Base-by-base conservation (phyloP, 345 rosid species). In the Iberis pinnata region DNA sequence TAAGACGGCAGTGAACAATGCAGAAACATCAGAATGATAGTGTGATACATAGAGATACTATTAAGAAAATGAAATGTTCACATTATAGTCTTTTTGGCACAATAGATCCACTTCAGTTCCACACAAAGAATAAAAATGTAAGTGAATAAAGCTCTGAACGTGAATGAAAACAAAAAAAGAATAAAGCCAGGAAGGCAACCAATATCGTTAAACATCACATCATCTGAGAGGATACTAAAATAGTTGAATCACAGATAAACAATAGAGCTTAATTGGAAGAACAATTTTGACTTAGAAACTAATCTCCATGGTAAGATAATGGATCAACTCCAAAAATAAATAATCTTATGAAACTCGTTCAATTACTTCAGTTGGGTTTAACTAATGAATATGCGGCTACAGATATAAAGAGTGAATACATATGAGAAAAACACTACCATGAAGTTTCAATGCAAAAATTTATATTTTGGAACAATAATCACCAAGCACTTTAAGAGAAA, bases 221-320 rank as follows among this genome's bases (percentile, higher is more conserved):
- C 27, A 65, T 14, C 18, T 20, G 49, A 42, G 18, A 56, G 3
- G 18, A 25, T 12, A 29, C 32, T 41, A 22, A 37, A 27, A 16
- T 16, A 43, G 36, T 44, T 37, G 36, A 58, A 27, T 25, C 10
- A 8, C 5, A 11, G 35, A 22, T 46, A 26, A 9, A 18, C 29
- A 44, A 36, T 43, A 54, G 25, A 31, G 31, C 85, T 75, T 67
- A 89, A 95, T 86, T 49, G 97, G 97, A 66, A 89, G 86, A 75
- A 86, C 56, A 53, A 89, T 83, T 18, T 83, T 89, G 31, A 73
- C 86, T 61, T 87, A 95, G 68, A 90, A 90, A 63, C 47, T 14
- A 27, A 32, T 42, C 20, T 13, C 12, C 33, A 22, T 22, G 33
- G 58, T 56, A 18, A 17, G 32, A 24, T 10, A 22, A 18, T 33